These are phyloP conservation scores for Lolium multiflorum DNA, from an alignment of 176 grass and related monocot genomes.

Conservation along the genomic window DNA sequence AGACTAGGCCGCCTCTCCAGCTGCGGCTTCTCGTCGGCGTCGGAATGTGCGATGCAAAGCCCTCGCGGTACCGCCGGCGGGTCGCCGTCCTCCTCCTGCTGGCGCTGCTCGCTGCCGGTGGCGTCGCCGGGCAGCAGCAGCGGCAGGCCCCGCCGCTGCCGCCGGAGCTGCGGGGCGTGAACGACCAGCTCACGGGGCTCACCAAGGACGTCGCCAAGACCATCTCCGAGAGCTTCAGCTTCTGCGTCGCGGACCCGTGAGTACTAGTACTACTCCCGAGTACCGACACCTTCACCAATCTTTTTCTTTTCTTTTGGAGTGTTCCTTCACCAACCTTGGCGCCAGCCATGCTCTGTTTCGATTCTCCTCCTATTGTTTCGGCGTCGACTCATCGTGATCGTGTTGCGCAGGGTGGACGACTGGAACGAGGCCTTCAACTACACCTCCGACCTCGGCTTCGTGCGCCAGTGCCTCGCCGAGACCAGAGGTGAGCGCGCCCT, in stretches of 20 bases:
- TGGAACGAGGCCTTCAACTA: conserved; percentile 79
- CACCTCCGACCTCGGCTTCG: conserved; percentile 55
- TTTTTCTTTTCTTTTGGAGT: no score
- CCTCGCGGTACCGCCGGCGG: background rate
- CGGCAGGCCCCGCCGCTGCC: background rate
- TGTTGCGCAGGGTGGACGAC: conserved; percentile 40
- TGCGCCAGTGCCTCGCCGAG: conserved; percentile 21
- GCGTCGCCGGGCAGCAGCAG: background rate
- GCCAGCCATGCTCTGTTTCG: no score
- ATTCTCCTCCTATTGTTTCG: no score
- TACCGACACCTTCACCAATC: no score
- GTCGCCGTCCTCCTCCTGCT: background rate
- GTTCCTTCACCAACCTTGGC: background rate
- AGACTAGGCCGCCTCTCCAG: no score
- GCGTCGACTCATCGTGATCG: background rate
- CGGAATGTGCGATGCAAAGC: conserved; percentile 43
- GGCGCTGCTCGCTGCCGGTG: background rate
- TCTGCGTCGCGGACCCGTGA: conserved; percentile 68
- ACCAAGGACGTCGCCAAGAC: conserved; percentile 38
- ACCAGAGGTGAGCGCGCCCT: conserved; percentile 40
- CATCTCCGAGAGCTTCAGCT: conserved; percentile 56
- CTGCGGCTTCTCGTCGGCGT: background rate
- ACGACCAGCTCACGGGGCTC: conserved; percentile 34
- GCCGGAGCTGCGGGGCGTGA: conserved; percentile 25
- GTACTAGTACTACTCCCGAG: background rate